Evolutionary conservation across 148 eudicot species (phyloP).

Genomic region (Suaeda aralocaspica): DNA sequence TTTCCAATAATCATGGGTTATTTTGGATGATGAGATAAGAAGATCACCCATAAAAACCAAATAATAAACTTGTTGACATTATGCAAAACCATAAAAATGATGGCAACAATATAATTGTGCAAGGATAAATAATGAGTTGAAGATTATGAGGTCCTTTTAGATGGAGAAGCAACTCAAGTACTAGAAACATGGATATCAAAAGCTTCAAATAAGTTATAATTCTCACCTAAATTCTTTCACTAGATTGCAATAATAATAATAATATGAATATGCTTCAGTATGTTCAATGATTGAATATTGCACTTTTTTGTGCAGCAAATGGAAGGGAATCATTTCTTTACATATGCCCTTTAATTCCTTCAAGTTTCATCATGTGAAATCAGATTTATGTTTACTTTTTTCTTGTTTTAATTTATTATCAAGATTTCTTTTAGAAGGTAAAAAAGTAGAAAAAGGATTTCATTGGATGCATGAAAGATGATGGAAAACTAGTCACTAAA

Average conservation of each 20-base stretch:
- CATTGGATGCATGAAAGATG: neutral
- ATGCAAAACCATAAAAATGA: neutral
- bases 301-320: constrained; percentile 20
- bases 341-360: constrained; percentile 12
- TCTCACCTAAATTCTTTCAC: neutral
- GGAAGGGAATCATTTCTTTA: constrained; percentile 12
- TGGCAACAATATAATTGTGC: constrained; percentile 5
- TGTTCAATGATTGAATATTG: constrained; percentile 11
- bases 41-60: neutral
- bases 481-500: neutral
- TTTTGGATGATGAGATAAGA: too few species aligned
- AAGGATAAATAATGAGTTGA: neutral
- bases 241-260: neutral
- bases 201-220: constrained; percentile 4
- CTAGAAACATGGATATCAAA: neutral
- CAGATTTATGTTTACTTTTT: neutral
- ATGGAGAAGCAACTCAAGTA: constrained; percentile 8
- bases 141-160: neutral
- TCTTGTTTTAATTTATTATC: neutral
- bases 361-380: constrained; percentile 21
- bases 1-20: too few species aligned
- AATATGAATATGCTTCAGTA: neutral
- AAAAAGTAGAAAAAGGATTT: neutral
- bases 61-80: neutral
- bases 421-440: neutral